Percentiles rank a stretch among this genome's conserved stretches.
Evolutionary conservation across 2,329 filamentous ascomycete species (phyloP).

Genomic region (Hypoxylon sp.): DNA sequence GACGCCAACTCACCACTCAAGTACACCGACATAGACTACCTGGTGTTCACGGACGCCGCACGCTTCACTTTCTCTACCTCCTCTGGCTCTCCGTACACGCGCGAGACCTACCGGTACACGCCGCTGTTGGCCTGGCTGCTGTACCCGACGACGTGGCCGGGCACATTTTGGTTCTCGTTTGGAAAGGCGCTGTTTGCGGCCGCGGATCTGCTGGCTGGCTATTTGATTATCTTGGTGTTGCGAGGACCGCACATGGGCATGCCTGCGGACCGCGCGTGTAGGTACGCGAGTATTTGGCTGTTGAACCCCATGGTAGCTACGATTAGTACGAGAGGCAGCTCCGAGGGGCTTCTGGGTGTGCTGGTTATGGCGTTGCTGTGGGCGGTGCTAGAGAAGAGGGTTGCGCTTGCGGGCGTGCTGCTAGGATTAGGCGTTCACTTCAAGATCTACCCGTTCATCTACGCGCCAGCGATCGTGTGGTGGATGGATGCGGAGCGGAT

Average conservation of each 20-base stretch:
- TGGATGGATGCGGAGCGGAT: constrained; percentile 76
- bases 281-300: constrained; percentile 89
- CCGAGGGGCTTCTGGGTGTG: constrained; percentile 89
- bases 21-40: constrained; percentile 99
- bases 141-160: constrained; percentile 74
- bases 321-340: constrained; percentile 94
- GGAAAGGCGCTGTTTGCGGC: constrained; percentile 89
- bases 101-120: constrained; percentile 97
- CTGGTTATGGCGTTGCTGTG: constrained; percentile 86
- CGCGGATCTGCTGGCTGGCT: constrained; percentile 87
- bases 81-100: constrained; percentile 78
- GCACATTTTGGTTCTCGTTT: constrained; percentile 76
- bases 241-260: constrained; percentile 59
- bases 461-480: constrained; percentile 84
- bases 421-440: constrained; percentile 92
- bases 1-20: constrained; percentile 92
- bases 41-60: constrained; percentile 96
- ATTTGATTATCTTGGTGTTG: constrained; percentile 61
- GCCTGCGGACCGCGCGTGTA: constrained; percentile 69
- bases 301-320: constrained; percentile 98
- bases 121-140: constrained; percentile 93
- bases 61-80: constrained; percentile 76
- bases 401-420: constrained; percentile 77
- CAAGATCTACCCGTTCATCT: constrained; percentile 99
- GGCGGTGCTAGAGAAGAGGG: constrained; percentile 76